Evolutionary conservation across 2,329 filamentous ascomycete genomes (phyloP).

Genomic region (Aspergillus sp.): DNA sequence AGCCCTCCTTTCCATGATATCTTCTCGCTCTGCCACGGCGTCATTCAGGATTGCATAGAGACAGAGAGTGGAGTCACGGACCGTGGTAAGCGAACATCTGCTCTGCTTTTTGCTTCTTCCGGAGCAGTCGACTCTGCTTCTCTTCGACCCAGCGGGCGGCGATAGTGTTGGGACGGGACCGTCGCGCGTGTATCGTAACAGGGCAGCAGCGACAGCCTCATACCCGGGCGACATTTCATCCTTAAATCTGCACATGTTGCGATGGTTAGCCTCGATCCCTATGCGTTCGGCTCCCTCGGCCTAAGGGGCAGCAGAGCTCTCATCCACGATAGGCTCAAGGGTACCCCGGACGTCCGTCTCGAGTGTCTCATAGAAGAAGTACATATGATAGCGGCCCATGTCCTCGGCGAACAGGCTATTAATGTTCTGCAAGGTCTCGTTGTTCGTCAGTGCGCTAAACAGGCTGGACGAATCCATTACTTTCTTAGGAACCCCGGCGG

Average conservation of each 20-base stretch:
- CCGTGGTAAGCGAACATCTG: conserved; percentile 34
- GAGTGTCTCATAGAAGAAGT: conserved; percentile 73
- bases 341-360: conserved; percentile 67
- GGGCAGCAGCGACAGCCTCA: conserved; percentile 49
- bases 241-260: conserved; percentile 70
- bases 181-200: conserved; percentile 47
- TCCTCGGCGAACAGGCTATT: conserved; percentile 71
- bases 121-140: conserved; percentile 38
- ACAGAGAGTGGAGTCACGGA: conserved; percentile 15
- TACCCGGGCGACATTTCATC: conserved; percentile 65
- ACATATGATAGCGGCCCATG: conserved; percentile 67
- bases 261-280: conserved; percentile 72
- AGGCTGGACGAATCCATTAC: conserved; percentile 65
- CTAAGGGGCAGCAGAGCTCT: conserved; percentile 66
- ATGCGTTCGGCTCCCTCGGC: conserved; percentile 69
- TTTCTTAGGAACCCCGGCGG: conserved; percentile 62
- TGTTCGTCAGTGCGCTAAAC: conserved; percentile 67
- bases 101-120: conserved; percentile 34
- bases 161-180: conserved; percentile 56
- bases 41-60: background rate
- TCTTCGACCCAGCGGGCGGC: conserved; percentile 60
- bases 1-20: conserved; percentile 19
- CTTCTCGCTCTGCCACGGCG: conserved; percentile 1
- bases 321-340: conserved; percentile 64
- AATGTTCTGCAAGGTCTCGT: conserved; percentile 71